Percentiles rank a stretch among this genome's conserved stretches.
Evolutionary conservation across 352 stramenopile genomes (phyloP).

Genomic region (Globisporangium nagaii): DNA sequence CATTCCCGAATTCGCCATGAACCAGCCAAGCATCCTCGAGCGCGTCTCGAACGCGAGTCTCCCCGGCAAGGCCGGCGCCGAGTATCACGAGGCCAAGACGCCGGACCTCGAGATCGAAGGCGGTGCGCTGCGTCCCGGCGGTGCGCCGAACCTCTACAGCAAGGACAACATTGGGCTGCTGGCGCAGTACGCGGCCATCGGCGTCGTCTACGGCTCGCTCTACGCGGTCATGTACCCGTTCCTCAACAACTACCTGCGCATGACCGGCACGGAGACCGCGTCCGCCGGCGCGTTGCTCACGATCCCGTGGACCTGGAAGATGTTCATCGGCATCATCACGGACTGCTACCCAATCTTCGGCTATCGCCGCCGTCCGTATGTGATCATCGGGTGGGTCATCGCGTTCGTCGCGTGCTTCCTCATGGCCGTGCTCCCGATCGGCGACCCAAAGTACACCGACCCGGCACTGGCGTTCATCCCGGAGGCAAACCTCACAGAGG

Average conservation of each 20-base stretch:
- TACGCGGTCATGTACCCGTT: slow-evolving; percentile 42
- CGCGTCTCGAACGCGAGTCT: slow-evolving; percentile 12
- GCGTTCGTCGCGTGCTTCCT: slow-evolving; percentile 26
- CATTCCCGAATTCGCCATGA: slow-evolving; percentile 15
- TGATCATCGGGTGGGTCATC: slow-evolving; percentile 64
- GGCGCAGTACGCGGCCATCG: slow-evolving; percentile 41
- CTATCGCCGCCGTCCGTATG: slow-evolving; percentile 44
- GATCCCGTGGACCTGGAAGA: slow-evolving; percentile 78
- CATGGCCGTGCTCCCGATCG: slow-evolving; percentile 29
- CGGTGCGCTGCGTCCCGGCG: slow-evolving; percentile 39
- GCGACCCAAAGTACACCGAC: slow-evolving; percentile 53
- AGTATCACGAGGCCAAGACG: slow-evolving; percentile 18
- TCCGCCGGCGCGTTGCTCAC: slow-evolving; percentile 44
- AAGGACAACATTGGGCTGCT: slow-evolving; percentile 36
- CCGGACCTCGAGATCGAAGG: slow-evolving; percentile 22
- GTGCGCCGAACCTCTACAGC: slow-evolving; percentile 22
- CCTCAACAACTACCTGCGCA: slow-evolving; percentile 48
- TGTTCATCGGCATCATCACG: slow-evolving; percentile 48
- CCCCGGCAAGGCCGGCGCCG: neutral
- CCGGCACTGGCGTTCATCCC: slow-evolving; percentile 21
- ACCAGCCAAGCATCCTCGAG: slow-evolving; percentile 14
- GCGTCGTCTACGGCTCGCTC: slow-evolving; percentile 41
- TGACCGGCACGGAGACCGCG: slow-evolving; percentile 31
- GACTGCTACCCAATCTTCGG: slow-evolving; percentile 35
- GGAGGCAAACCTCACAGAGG: slow-evolving; percentile 22